phyloP scores from a whole-genome alignment of 2,329 filamentous ascomycete genomes.

The Xylariomycetidae sp. region DNA sequence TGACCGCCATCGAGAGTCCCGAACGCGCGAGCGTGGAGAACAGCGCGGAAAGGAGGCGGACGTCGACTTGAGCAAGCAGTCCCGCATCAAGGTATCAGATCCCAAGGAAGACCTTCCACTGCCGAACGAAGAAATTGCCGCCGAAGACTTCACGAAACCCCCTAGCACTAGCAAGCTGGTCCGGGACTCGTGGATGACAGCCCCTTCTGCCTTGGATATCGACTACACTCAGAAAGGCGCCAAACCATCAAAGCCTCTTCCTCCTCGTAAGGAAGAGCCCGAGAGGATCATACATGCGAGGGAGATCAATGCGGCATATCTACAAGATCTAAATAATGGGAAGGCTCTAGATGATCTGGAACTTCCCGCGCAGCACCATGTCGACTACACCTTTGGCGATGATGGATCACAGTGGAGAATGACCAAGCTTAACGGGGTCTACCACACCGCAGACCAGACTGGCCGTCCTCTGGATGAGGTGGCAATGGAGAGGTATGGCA shows the following conservation, averaged over 20 bases:
- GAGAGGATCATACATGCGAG: slow-evolving; percentile 71
- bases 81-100: slow-evolving; percentile 39
- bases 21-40: slow-evolving; percentile 19
- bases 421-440: slow-evolving; percentile 87
- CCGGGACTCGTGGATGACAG: slow-evolving; percentile 93
- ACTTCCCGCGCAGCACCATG: slow-evolving; percentile 53
- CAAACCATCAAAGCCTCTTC: slow-evolving; percentile 49
- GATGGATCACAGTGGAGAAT: slow-evolving; percentile 90
- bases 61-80: slow-evolving; percentile 29
- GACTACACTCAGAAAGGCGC: slow-evolving; percentile 69
- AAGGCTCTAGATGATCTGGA: slow-evolving; percentile 49
- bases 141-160: slow-evolving; percentile 20
- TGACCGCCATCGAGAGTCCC: slow-evolving; percentile 32
- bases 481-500: slow-evolving; percentile 76
- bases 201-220: slow-evolving; percentile 73
- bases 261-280: slow-evolving; percentile 52
- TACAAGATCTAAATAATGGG: slow-evolving; percentile 57
- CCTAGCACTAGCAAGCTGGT: slow-evolving; percentile 39
- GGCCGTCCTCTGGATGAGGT: slow-evolving; percentile 74
- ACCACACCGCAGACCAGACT: slow-evolving; percentile 70
- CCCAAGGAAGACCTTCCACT: slow-evolving; percentile 47
- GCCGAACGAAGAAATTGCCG: slow-evolving; percentile 44
- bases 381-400: slow-evolving; percentile 86
- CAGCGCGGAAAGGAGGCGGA: slow-evolving; percentile 18
- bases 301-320: slow-evolving; percentile 69